Percentiles rank a stretch among this genome's conserved stretches.
Conservation (phyloP, 305 asterid species). For the Fraxinus albicans region DNA sequence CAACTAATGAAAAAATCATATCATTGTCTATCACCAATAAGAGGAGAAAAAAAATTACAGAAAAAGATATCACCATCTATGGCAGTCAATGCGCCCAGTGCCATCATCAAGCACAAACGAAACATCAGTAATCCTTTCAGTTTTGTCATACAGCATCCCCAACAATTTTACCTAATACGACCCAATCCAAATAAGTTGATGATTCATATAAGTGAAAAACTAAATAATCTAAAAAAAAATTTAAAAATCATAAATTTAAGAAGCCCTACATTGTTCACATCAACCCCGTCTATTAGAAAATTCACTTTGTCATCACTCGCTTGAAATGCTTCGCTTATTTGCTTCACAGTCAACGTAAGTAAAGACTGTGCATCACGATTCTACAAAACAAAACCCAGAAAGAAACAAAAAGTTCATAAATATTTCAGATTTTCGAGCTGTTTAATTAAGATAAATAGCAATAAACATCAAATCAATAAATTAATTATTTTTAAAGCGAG, state of each 20-base stretch:
- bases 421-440: not conserved
- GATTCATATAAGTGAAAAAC: not conserved
- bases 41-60: not conserved
- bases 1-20: not conserved
- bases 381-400: constrained; percentile 38
- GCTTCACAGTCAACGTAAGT: constrained; percentile 85
- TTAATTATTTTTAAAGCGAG: not conserved
- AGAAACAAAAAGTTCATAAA: not conserved
- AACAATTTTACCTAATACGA: constrained; percentile 65
- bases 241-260: not conserved
- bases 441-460: not conserved
- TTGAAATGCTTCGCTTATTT: constrained; percentile 62
- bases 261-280: constrained; percentile 63
- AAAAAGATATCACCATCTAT: constrained; percentile 50
- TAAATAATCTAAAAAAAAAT: not conserved
- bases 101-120: constrained; percentile 83
- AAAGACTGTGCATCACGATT: constrained; percentile 75
- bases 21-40: not conserved
- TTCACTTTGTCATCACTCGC: constrained; percentile 66
- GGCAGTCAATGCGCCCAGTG: constrained; percentile 78
- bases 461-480: not conserved
- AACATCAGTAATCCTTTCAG: constrained; percentile 65
- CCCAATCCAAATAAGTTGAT: constrained; percentile 12
- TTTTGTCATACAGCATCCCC: constrained; percentile 58
- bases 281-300: constrained; percentile 75